Evolutionary conservation across 208 protist genomes (phyloP).

Genomic region (Trypanosoma cruzi): DNA sequence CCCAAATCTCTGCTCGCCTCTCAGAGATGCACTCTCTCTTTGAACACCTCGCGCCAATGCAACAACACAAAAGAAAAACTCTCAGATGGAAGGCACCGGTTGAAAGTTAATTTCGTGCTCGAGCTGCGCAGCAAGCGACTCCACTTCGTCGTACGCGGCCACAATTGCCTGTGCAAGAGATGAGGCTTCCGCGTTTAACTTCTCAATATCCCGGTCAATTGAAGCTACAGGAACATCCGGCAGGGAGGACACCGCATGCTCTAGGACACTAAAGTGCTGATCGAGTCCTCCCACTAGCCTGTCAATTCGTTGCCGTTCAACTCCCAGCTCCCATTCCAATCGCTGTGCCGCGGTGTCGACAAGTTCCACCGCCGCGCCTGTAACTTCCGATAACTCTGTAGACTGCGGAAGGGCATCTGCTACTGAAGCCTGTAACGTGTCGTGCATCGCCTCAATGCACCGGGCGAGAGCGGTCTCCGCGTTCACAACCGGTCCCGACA

Average conservation of each 20-base stretch:
- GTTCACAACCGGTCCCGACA: constrained; percentile 65
- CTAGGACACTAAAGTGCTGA: constrained; percentile 42
- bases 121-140: constrained; percentile 44
- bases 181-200: constrained; percentile 48
- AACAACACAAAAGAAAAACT: too few species aligned
- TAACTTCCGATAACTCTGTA: constrained; percentile 26
- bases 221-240: constrained; percentile 58
- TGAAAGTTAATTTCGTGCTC: constrained; percentile 50
- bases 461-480: constrained; percentile 64
- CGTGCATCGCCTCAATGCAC: constrained; percentile 61
- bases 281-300: constrained; percentile 32
- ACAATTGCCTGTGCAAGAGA: constrained; percentile 63
- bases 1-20: too few species aligned
- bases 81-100: constrained; percentile 41
- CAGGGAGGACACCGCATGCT: constrained; percentile 41
- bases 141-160: constrained; percentile 68
- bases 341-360: constrained; percentile 47
- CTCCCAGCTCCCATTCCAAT: constrained; percentile 60
- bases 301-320: constrained; percentile 54
- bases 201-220: constrained; percentile 70
- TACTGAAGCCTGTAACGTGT: constrained; percentile 38
- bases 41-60: background rate
- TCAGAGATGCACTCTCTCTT: background rate
- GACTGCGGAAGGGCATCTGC: constrained; percentile 79
- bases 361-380: constrained; percentile 1